A percentile compares a stretch with the other conserved stretches of the same genome.
These are phyloP conservation scores for Leccinum barrowsii DNA, from an alignment of 768 basidiomycete genomes.

Conservation along the genomic window DNA sequence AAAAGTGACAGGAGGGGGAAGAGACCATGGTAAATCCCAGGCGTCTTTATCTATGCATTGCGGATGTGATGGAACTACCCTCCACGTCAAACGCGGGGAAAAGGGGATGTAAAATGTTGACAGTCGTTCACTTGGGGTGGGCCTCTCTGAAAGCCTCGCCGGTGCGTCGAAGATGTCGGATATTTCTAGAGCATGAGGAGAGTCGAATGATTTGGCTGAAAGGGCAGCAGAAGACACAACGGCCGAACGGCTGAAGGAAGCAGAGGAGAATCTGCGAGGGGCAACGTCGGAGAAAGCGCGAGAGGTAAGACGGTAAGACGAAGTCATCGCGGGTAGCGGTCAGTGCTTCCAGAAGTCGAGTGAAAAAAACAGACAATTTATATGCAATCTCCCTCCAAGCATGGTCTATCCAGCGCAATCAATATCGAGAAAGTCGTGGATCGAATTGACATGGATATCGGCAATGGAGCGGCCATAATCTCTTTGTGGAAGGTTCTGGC, in stretches of 20 bases:
- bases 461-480: conserved; percentile 23
- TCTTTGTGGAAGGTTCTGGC: not conserved
- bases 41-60: conserved; percentile 4
- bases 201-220: not conserved
- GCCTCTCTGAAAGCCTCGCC: conserved; percentile 36
- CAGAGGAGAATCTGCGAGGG: conserved; percentile 9
- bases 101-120: conserved; percentile 3
- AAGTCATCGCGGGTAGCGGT: conserved; percentile 12
- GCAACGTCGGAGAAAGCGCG: conserved; percentile 3
- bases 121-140: conserved; percentile 21
- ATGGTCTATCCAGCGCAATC: not conserved
- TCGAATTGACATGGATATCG: conserved; percentile 8
- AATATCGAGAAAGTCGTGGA: conserved; percentile 1
- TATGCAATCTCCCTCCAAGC: conserved; percentile 3
- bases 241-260: conserved; percentile 16
- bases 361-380: conserved; percentile 12
- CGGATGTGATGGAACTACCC: conserved; percentile 4
- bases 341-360: not conserved
- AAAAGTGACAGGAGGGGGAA: conserved; percentile 45
- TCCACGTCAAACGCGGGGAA: conserved; percentile 5
- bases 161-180: conserved; percentile 55
- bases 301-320: conserved; percentile 7
- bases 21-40: conserved; percentile 26
- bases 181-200: conserved; percentile 31
- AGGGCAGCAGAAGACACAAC: conserved; percentile 7